Conservation (phyloP, 192 early-diverging fungal species). For the Coemansia sp. region DNA sequence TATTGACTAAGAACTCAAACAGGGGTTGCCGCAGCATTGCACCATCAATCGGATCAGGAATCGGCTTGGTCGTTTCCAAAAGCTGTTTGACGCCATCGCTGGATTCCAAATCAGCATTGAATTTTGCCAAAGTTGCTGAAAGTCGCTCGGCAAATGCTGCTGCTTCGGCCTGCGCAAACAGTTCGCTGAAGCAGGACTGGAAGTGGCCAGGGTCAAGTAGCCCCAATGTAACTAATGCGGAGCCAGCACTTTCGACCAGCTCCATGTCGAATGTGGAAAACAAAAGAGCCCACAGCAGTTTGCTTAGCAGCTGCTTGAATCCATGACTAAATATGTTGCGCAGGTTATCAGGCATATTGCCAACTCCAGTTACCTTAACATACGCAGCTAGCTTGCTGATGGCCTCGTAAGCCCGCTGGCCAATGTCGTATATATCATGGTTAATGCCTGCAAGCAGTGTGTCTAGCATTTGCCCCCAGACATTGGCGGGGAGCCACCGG, state of each 20-base stretch:
- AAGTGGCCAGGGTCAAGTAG: slow-evolving; percentile 37
- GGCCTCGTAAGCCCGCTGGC: slow-evolving; percentile 44
- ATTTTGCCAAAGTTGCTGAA: slow-evolving; percentile 34
- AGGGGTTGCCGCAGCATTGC: slow-evolving; percentile 38
- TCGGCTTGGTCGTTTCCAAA: slow-evolving; percentile 17
- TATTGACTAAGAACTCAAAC: slow-evolving; percentile 48
- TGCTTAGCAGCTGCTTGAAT: slow-evolving; percentile 34
- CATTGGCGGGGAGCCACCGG: slow-evolving; percentile 39
- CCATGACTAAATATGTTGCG: slow-evolving; percentile 23
- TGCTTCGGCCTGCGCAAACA: slow-evolving; percentile 24
- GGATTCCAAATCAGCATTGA: slow-evolving; percentile 31
- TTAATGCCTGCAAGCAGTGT: slow-evolving; percentile 37
- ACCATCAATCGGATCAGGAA: slow-evolving; percentile 44
- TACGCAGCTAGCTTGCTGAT: slow-evolving; percentile 49
- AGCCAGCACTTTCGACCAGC: slow-evolving; percentile 45
- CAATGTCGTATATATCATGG: slow-evolving; percentile 43
- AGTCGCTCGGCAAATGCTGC: slow-evolving; percentile 33
- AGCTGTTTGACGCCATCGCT: slow-evolving; percentile 24
- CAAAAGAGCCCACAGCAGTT: slow-evolving; percentile 31
- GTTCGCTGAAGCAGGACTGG: slow-evolving; percentile 36
- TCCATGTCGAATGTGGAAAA: slow-evolving; percentile 48
- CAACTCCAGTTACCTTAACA: slow-evolving; percentile 32
- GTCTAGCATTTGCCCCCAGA: slow-evolving; percentile 30
- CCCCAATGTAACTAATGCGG: slow-evolving; percentile 38
- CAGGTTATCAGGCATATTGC: slow-evolving; percentile 12